phyloP scores from a whole-genome alignment of 108 stramenopile genomes.

The Discostella pseudostelligera region DNA sequence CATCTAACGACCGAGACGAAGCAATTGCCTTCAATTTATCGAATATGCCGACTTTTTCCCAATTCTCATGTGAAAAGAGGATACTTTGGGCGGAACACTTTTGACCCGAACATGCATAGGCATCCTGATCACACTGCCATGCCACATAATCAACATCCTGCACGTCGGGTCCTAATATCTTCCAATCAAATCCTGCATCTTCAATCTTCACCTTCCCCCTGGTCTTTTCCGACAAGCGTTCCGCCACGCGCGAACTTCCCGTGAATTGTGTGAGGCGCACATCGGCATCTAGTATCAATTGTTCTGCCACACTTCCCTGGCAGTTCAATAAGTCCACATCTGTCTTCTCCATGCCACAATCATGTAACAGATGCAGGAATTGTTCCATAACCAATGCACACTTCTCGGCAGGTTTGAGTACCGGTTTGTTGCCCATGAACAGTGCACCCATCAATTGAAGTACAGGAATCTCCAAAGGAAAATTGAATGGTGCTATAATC shows the following conservation, averaged over 20 bases:
- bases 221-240: constrained; percentile 73
- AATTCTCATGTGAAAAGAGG: constrained; percentile 94
- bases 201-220: constrained; percentile 93
- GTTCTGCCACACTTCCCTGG: constrained; percentile 84
- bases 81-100: constrained; percentile 98
- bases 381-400: constrained; percentile 95
- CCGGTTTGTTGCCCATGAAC: constrained; percentile 98
- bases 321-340: constrained; percentile 95
- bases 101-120: constrained; percentile 94
- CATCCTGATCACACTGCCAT: constrained; percentile 98
- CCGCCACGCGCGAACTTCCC: constrained; percentile 88
- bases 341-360: constrained; percentile 88
- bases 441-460: constrained; percentile 97
- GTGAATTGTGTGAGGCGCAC: constrained; percentile 96
- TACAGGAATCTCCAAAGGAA: constrained; percentile 94
- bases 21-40: constrained; percentile 81
- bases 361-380: constrained; percentile 83
- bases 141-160: constrained; percentile 93
- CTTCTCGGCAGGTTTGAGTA: constrained; percentile 85
- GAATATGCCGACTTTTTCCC: constrained; percentile 80
- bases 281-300: constrained; percentile 75
- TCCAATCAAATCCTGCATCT: constrained; percentile 99
- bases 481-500: constrained; percentile 95
- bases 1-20: constrained; percentile 71
- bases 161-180: constrained; percentile 93